phyloP scores from a whole-genome alignment of 352 stramenopile genomes.

The Globisporangium orthogonon region DNA sequence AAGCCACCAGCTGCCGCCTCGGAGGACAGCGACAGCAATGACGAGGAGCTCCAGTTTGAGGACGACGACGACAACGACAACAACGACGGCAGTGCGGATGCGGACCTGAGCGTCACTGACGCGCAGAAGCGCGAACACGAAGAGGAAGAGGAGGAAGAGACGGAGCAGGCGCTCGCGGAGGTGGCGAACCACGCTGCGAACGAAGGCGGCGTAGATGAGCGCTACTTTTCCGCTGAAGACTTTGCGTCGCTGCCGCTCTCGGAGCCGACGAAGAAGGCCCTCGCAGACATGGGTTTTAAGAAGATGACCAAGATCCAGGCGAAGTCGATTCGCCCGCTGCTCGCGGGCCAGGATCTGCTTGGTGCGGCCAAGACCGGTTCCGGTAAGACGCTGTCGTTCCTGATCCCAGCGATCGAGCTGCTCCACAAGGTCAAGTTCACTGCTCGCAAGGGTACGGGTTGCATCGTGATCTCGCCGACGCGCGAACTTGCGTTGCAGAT shows the following conservation, averaged over 20 bases:
- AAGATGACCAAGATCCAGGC: constrained; percentile 98
- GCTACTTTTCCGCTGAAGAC: constrained; percentile 85
- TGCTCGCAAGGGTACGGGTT: constrained; percentile 94
- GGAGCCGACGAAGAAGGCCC: constrained; percentile 83
- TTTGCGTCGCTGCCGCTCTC: constrained; percentile 92
- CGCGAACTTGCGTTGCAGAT: constrained; percentile 98
- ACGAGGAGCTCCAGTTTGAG: constrained; percentile 17
- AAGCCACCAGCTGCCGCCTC: constrained; percentile 8
- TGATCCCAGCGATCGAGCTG: constrained; percentile 97
- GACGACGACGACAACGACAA: constrained; percentile 23
- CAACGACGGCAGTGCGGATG: constrained; percentile 19
- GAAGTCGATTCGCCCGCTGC: constrained; percentile 93
- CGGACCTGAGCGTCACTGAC: background rate
- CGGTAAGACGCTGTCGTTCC: constrained; percentile 98
- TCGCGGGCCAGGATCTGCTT: constrained; percentile 95
- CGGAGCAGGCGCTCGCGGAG: constrained; percentile 48
- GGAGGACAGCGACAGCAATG: constrained; percentile 7
- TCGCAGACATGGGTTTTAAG: constrained; percentile 89
- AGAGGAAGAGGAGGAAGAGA: constrained; percentile 46
- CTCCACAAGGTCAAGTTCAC: constrained; percentile 96
- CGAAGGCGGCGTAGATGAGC: constrained; percentile 46
- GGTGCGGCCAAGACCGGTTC: constrained; percentile 96
- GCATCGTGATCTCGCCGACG: constrained; percentile 95
- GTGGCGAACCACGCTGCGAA: constrained; percentile 25
- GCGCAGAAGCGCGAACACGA: constrained; percentile 15